Evolutionary conservation across 2,329 filamentous ascomycete species (phyloP), one percentile per base, ranked within the genome.

Genomic region (Diaporthe batatas): DNA sequence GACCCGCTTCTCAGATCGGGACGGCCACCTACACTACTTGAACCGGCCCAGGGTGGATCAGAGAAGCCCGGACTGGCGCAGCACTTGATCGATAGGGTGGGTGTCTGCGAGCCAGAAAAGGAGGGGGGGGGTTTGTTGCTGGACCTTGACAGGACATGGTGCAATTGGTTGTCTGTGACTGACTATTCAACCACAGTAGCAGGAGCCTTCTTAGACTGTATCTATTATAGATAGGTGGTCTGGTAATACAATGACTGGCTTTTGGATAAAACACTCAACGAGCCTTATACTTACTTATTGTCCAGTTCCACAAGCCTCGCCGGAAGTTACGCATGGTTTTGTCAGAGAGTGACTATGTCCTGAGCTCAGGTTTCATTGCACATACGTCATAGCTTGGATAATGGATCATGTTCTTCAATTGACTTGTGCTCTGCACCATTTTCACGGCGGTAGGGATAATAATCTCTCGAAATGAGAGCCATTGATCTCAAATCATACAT

Each of bases 1-100:
- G 62, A 53, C 62, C 62, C 32, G 62, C 62, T 67, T 39, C 32
- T 34, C 62, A 47, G 39, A 64, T 64, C 16, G 18, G 58, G 18
- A 25, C 5, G 36, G 44, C 21, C n/a, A 34, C 44, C 11, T 16
- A 14, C 39, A 42, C 5, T 25, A 21, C 11, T 25, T 36, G 29
- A 51, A 11, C 18, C 0, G 23, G 3, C 4, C 5, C 39, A 23
- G 42, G 18, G 21, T 34, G 44, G 29, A 10, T 25, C 25, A 36
- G n/a, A 65, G 44, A 51, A 18, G 2, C 2, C 0, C 18, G 18
- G 21, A 12, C 12, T 51, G 21, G 42, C 5, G 29, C 42, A 23
- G 21, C 29, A 23, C 12, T 14, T 1, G 6, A 7, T 25, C 2
- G 44, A 36, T 34, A 25, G 57, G 6, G 10, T 6, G 4, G 12